phyloP scores from a whole-genome alignment of 2,329 filamentous ascomycete species.

The Microsporum canis region DNA sequence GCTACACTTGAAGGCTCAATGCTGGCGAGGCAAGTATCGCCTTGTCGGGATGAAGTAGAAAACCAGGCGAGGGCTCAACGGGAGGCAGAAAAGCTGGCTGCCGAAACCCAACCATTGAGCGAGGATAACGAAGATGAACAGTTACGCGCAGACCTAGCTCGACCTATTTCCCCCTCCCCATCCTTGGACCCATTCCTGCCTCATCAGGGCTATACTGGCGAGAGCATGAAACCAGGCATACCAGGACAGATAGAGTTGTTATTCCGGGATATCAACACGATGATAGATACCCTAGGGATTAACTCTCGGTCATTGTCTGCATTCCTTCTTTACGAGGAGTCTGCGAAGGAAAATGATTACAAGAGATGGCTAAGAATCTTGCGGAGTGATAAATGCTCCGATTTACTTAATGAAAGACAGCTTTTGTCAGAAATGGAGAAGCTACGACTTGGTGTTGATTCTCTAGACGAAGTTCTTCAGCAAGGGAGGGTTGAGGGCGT shows the following conservation, averaged over 20 bases:
- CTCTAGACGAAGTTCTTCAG: slow-evolving; percentile 55
- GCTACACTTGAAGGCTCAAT: slow-evolving; percentile 26
- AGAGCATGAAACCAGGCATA: slow-evolving; percentile 37
- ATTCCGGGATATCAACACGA: slow-evolving; percentile 51
- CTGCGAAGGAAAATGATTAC: slow-evolving; percentile 38
- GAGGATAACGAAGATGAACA: slow-evolving; percentile 40
- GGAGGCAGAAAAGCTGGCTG: slow-evolving; percentile 23
- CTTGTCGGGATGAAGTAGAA: slow-evolving; percentile 17
- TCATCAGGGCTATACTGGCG: slow-evolving; percentile 36
- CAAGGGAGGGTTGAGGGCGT: slow-evolving; percentile 58
- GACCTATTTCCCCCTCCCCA: slow-evolving; percentile 33
- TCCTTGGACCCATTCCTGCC: slow-evolving; percentile 40
- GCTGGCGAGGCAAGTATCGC: slow-evolving; percentile 19
- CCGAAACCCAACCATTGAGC: slow-evolving; percentile 29
- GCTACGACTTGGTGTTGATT: slow-evolving; percentile 53
- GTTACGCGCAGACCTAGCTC: slow-evolving; percentile 35
- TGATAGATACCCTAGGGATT: slow-evolving; percentile 85
- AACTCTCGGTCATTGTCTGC: slow-evolving; percentile 59
- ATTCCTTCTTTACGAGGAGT: slow-evolving; percentile 42
- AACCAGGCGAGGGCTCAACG: slow-evolving; percentile 23
- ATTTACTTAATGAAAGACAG: slow-evolving; percentile 63
- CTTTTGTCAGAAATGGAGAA: slow-evolving; percentile 63
- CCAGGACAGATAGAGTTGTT: slow-evolving; percentile 40
- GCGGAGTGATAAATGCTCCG: slow-evolving; percentile 43
- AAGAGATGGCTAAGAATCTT: slow-evolving; percentile 37